Percentiles rank a stretch among this genome's conserved stretches.
These are phyloP conservation scores for Boletus reticuloceps DNA, from an alignment of 768 basidiomycete genomes.

Conservation along the genomic window DNA sequence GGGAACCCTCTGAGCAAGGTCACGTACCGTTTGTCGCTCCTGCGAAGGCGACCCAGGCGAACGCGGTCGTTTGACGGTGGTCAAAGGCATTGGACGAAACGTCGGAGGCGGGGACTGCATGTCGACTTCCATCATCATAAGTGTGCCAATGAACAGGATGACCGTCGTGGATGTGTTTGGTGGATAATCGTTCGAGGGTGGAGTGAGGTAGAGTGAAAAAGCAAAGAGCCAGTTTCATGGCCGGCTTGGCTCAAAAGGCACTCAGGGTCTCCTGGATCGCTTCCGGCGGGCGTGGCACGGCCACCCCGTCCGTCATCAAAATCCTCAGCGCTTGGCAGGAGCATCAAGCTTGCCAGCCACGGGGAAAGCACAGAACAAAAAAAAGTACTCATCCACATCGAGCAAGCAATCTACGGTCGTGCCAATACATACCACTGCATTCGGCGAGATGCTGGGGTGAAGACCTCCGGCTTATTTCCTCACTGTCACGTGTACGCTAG, in stretches of 20 bases:
- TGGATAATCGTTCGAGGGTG: too few species aligned
- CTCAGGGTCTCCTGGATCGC: too few species aligned
- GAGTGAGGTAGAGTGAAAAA: not conserved
- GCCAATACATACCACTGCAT: too few species aligned
- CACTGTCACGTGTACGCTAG: too few species aligned
- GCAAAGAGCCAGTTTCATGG: not conserved
- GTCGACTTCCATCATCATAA: slow-evolving; percentile 53
- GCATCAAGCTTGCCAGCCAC: too few species aligned
- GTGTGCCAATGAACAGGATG: not conserved
- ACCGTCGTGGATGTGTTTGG: not conserved
- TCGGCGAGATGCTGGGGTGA: too few species aligned
- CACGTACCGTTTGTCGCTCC: slow-evolving; percentile 54
- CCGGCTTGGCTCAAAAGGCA: not conserved
- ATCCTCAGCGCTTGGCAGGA: too few species aligned
- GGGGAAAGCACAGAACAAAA: too few species aligned
- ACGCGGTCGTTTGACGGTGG: slow-evolving; percentile 51
- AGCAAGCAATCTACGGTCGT: too few species aligned
- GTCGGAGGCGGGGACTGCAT: slow-evolving; percentile 42
- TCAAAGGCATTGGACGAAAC: slow-evolving; percentile 37
- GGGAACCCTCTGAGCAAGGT: not conserved
- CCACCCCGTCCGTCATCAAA: not conserved
- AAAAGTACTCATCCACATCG: too few species aligned
- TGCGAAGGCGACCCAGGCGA: slow-evolving; percentile 51
- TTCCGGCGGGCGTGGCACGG: not conserved
- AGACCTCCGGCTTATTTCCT: too few species aligned